phyloP scores from a whole-genome alignment of 306 rosid genomes.

The Herpetospermum pedunculosum region DNA sequence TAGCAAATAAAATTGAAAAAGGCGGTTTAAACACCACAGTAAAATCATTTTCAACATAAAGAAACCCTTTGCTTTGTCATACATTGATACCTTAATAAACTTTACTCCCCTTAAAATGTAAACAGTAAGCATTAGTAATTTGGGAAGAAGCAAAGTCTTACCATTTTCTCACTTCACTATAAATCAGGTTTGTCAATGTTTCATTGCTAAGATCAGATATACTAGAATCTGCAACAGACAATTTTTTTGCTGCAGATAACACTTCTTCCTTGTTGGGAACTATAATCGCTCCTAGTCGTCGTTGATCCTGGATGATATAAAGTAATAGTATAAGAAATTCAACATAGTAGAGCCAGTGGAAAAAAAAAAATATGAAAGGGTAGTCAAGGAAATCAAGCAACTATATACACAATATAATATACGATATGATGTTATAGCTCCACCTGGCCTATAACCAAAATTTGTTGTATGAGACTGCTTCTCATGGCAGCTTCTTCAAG shows the following conservation, averaged over 20 bases:
- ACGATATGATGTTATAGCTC: background rate
- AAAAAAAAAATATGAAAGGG: background rate
- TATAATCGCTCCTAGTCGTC: slow-evolving; percentile 82
- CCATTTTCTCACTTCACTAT: slow-evolving; percentile 56
- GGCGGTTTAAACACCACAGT: background rate
- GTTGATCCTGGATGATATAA: slow-evolving; percentile 48
- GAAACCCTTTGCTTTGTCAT: background rate
- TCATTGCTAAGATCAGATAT: slow-evolving; percentile 50
- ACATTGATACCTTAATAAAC: background rate
- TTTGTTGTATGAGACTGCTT: slow-evolving; percentile 73
- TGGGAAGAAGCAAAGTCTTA: slow-evolving; percentile 11
- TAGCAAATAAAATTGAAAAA: background rate
- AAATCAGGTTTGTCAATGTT: slow-evolving; percentile 33
- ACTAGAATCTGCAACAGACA: slow-evolving; percentile 30
- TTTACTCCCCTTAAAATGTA: background rate
- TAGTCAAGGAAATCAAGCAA: background rate
- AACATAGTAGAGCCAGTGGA: background rate
- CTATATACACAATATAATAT: background rate
- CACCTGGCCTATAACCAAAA: slow-evolving; percentile 92
- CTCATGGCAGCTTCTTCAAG: slow-evolving; percentile 91
- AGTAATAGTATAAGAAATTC: background rate
- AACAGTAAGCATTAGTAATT: background rate
- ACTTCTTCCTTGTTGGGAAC: slow-evolving; percentile 88
- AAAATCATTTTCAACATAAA: background rate
- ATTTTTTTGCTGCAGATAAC: slow-evolving; percentile 43